Conservation (phyloP, 345 rosid genomes). For the Arabis alpina region DNA sequence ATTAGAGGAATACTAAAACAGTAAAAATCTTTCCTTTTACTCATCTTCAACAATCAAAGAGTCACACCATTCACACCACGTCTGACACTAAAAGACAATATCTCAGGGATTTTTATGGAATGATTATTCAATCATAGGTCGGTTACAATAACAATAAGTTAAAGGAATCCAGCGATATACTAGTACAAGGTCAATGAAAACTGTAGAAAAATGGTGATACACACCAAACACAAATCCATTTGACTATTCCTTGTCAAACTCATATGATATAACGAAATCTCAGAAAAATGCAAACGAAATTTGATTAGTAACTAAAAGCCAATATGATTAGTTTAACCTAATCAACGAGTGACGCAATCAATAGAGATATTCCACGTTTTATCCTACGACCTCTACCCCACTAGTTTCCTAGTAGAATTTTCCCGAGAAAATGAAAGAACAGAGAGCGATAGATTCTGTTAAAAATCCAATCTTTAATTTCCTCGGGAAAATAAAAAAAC, state of each 20-base stretch:
- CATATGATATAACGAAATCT: background rate
- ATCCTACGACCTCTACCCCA: conserved; percentile 23
- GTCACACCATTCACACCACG: conserved; percentile 8
- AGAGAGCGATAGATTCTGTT: conserved; percentile 14
- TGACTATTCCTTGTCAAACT: conserved; percentile 32
- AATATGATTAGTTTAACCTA: background rate
- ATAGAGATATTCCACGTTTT: conserved; percentile 9
- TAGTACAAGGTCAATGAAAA: conserved; percentile 29
- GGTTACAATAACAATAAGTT: conserved; percentile 14
- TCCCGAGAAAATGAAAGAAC: conserved; percentile 20
- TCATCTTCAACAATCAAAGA: conserved; percentile 4
- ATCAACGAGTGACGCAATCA: conserved; percentile 25
- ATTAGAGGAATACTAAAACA: background rate
- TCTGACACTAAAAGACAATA: conserved; percentile 26
- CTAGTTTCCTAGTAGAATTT: conserved; percentile 8
- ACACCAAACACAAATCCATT: conserved; percentile 21
- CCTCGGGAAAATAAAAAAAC: conserved; percentile 31
- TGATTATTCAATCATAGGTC: conserved; percentile 21
- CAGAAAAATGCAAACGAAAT: conserved; percentile 4
- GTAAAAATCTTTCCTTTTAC: conserved; percentile 10
- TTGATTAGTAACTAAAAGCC: conserved; percentile 6
- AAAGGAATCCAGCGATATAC: background rate
- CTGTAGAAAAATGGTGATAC: conserved; percentile 21
- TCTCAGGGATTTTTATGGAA: conserved; percentile 1
- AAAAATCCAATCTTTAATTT: conserved; percentile 36